Conservation (phyloP, 2,329 filamentous ascomycete species). For the Ophiosphaerella herpotricha region DNA sequence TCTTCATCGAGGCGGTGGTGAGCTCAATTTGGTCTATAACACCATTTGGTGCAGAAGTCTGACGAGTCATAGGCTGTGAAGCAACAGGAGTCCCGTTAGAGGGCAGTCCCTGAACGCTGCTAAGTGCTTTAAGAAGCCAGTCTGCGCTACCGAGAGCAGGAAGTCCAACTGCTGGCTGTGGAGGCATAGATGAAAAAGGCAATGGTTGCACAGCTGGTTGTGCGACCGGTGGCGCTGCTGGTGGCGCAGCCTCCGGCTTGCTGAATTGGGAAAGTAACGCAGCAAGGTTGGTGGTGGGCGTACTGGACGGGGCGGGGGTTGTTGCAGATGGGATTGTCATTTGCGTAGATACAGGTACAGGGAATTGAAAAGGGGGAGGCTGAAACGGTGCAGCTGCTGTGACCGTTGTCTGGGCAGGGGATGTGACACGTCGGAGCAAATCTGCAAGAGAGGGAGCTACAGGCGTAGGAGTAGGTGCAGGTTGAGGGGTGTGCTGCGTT, state of each 20-base stretch:
- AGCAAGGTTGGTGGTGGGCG: slow-evolving; percentile 37
- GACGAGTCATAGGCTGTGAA: slow-evolving; percentile 33
- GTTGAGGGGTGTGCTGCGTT: slow-evolving; percentile 23
- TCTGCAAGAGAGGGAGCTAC: slow-evolving; percentile 34
- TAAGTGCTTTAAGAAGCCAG: slow-evolving; percentile 41
- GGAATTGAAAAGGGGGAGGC: slow-evolving; percentile 33
- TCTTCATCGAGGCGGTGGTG: slow-evolving; percentile 71
- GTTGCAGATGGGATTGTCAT: slow-evolving; percentile 24
- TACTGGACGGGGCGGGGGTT: slow-evolving; percentile 31
- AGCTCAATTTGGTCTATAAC: slow-evolving; percentile 61
- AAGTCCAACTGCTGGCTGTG: slow-evolving; percentile 15
- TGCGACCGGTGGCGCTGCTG: slow-evolving; percentile 15
- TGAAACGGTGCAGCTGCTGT: slow-evolving; percentile 32
- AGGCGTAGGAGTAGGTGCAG: slow-evolving; percentile 24
- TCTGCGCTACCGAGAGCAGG: slow-evolving; percentile 29
- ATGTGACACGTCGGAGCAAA: slow-evolving; percentile 34
- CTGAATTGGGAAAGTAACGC: slow-evolving; percentile 39
- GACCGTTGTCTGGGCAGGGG: slow-evolving; percentile 29
- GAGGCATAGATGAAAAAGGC: slow-evolving; percentile 22
- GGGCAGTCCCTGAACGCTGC: slow-evolving; percentile 29
- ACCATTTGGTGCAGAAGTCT: slow-evolving; percentile 42
- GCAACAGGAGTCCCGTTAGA: slow-evolving; percentile 31
- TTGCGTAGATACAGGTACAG: slow-evolving; percentile 26
- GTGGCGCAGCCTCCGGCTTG: slow-evolving; percentile 26
- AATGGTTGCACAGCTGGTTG: slow-evolving; percentile 13